Evolutionary conservation across 352 stramenopile species (phyloP), one percentile per base, ranked within the genome.

Genomic region (Phytophthora pinifolia): DNA sequence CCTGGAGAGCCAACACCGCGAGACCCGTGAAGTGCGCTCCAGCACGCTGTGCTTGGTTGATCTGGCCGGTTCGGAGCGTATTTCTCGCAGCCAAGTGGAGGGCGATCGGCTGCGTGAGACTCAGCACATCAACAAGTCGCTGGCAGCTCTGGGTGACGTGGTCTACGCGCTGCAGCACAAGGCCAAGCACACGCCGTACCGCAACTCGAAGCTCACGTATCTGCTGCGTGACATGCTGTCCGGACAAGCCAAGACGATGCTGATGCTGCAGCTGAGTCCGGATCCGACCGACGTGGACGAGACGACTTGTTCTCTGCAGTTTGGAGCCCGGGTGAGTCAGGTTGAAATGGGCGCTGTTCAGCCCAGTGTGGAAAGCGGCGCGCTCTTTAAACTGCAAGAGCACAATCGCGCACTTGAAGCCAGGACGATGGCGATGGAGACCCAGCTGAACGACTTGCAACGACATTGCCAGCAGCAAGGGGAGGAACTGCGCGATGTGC

Each of bases 121-220:
- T 10, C 94, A 98, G 59, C 90, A 98, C 63, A 99, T 99, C 65
- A 99, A 99, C 88, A 99, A 99, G 76, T 98, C 88, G 43, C 79
- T 99, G 20, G 92, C 88, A 14, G 96, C 97, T 33, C 80, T 99
- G 17, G 96, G 96, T 34, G 97, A 99, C 73, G 97, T 99, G 13
- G 98, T 99, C 54, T 81, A 96, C 35, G 88, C 86, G 33, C 72
- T 97, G 25, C 83, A 96, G 56, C 86, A 95, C 60, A 96, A 96
- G 67, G 76, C 86, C 15, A 97, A 95, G 50, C 96, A 98, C 74
- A 85, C 97, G 7, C 94, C 93, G 25, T 98, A 96, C 57, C 86
- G 95, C 18, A 98, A 98, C 68, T 97, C 88, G 0, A 98, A 97
- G 71, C 89, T 98, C 33, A 98, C 93, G 31, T 96, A 89, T 53